Evolutionary conservation across 768 basidiomycete species (phyloP).

Genomic region (Amanita brunnescens): DNA sequence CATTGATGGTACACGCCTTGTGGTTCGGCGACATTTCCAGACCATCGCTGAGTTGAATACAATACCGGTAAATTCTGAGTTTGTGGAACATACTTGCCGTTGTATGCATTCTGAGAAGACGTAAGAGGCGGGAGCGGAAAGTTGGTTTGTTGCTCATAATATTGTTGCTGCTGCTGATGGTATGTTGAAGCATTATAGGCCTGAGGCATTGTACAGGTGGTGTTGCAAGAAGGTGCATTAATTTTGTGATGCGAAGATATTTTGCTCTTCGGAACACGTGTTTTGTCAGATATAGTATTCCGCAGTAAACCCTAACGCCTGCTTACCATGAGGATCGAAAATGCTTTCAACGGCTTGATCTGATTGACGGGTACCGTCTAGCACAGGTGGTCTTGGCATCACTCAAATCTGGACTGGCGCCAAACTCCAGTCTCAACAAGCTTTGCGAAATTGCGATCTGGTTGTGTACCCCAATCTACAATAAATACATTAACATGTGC

Average conservation of each 20-base stretch:
- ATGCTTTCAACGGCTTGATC: slow-evolving; percentile 75
- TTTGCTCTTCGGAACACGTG: slow-evolving; percentile 36
- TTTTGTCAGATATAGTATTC: slow-evolving; percentile 22
- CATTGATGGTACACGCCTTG: slow-evolving; percentile 19
- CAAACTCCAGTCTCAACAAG: slow-evolving; percentile 60
- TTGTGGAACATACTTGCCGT: slow-evolving; percentile 26
- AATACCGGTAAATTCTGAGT: slow-evolving; percentile 18
- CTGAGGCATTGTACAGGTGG: slow-evolving; percentile 37
- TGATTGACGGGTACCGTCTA: slow-evolving; percentile 69
- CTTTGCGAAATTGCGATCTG: slow-evolving; percentile 44
- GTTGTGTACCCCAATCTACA: too few species aligned
- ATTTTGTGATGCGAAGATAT: slow-evolving; percentile 72
- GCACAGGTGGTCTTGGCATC: slow-evolving; percentile 84
- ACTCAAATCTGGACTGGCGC: slow-evolving; percentile 39
- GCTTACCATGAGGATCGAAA: slow-evolving; percentile 82
- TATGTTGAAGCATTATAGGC: slow-evolving; percentile 31
- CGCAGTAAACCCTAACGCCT: slow-evolving; percentile 15
- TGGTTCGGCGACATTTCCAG: slow-evolving; percentile 22
- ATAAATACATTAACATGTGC: too few species aligned
- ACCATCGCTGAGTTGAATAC: slow-evolving; percentile 36
- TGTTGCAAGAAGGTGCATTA: slow-evolving; percentile 33
- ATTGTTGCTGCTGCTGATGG: slow-evolving; percentile 25
- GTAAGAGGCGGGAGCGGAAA: slow-evolving; percentile 36
- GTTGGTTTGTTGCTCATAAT: slow-evolving; percentile 32
- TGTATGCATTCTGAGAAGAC: slow-evolving; percentile 22